Evolutionary conservation across 75 land plant genomes (phyloP), one percentile per base, ranked within the genome.

Genomic region (Picea sitchensis): DNA sequence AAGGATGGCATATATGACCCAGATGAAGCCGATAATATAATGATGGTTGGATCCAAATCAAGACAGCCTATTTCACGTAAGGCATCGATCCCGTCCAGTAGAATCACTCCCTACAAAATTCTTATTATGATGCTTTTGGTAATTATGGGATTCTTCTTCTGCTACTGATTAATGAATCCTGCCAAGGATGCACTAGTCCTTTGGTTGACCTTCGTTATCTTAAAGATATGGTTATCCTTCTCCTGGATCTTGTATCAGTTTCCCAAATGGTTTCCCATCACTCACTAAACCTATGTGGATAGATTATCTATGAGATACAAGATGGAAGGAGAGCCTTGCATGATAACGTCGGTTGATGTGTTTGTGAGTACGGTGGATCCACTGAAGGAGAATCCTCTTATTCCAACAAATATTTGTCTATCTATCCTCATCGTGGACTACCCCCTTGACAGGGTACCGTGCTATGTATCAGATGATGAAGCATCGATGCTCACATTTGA

Each of bases 241-340:
- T 94, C 96, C 23, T 94, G 96, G 96, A 92, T 94, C 30, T 91
- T 94, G 23, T 94, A 94, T 76, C 94, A 94, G 77, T 94, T 94
- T 82, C 94, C 96, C 65, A 94, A 94, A 54, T 94, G 96, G 96
- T 86, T 69, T 65, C 96, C 96, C 41, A 84, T 90, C 74, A 87
- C 79, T 78, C 89, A 92, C 8, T 90, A 94, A 71, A 94, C 96
- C 4, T 92, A 94, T 83, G 87, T 94, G n/a, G 96, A 94, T 76
- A 87, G 92, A 41, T 88, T 94, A 7, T 77, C 94, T 41, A 65
- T 89, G 61, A 80, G 85, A 41, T 41, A 41, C 44, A 4, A 41
- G 3, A 41, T 4, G 44, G 44, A 61, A 6, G 62, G 62, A 12
- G 62, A 61, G n/a, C 62, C 62, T 20, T 61, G 62, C n/a, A 61